Evolutionary conservation across 2,329 filamentous ascomycete genomes (phyloP).

Genomic region (Mariannaea sp.): DNA sequence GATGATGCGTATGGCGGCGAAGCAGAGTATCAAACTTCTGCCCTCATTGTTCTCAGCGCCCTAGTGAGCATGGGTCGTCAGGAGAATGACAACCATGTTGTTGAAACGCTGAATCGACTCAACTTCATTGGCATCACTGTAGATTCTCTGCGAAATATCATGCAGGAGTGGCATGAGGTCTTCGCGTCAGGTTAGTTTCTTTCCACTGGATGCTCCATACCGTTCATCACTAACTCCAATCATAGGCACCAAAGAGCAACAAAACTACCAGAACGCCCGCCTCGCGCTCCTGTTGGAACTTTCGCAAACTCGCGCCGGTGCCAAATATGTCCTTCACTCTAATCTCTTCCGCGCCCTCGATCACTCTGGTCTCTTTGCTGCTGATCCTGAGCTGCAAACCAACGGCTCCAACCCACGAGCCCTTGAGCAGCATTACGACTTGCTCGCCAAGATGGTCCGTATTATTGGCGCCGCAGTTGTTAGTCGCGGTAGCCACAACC

Average conservation of each 20-base stretch:
- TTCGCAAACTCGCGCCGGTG: constrained; percentile 82
- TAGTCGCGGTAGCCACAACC: constrained; percentile 80
- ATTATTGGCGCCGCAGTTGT: constrained; percentile 83
- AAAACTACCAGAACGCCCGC: constrained; percentile 68
- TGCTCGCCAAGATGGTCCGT: constrained; percentile 79
- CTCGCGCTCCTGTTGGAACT: constrained; percentile 83
- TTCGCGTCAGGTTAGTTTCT: constrained; percentile 57
- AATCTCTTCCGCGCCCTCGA: constrained; percentile 84
- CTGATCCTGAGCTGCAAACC: constrained; percentile 90
- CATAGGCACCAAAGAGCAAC: constrained; percentile 48
- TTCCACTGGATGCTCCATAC: not conserved
- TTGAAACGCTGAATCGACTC: constrained; percentile 79
- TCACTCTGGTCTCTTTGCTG: constrained; percentile 81
- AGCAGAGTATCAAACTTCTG: constrained; percentile 79
- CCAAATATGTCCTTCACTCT: constrained; percentile 83
- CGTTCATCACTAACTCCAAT: constrained; percentile 21
- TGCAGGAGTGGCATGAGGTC: constrained; percentile 70
- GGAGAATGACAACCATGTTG: constrained; percentile 73
- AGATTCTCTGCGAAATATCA: constrained; percentile 80
- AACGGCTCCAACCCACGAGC: constrained; percentile 71
- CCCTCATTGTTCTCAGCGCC: constrained; percentile 80
- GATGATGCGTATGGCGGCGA: constrained; percentile 92
- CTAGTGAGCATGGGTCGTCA: constrained; percentile 74
- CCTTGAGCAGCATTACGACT: constrained; percentile 79
- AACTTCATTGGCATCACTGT: constrained; percentile 93